Evolutionary conservation across 805 yeast genomes (phyloP).

Genomic region (Suhomyces prunicola): DNA sequence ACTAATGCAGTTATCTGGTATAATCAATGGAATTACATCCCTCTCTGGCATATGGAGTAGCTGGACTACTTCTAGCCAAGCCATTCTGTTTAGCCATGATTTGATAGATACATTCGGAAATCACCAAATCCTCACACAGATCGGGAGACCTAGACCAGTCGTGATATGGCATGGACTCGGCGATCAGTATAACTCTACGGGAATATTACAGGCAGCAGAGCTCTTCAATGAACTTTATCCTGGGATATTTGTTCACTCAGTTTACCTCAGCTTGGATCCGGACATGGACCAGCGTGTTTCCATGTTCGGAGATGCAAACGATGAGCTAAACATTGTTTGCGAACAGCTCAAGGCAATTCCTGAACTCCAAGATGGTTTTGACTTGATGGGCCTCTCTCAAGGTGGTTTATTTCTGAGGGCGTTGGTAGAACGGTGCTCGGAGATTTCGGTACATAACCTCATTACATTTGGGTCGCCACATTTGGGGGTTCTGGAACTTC

Average conservation of each 20-base stretch:
- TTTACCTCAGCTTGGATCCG: constrained; percentile 49
- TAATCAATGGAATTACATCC: background rate
- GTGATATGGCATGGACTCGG: constrained; percentile 88
- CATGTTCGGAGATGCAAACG: constrained; percentile 56
- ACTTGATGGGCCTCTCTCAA: constrained; percentile 77
- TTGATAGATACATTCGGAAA: background rate
- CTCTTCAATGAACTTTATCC: constrained; percentile 47
- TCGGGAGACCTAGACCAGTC: constrained; percentile 39
- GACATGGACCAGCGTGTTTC: constrained; percentile 53
- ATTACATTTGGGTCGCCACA: constrained; percentile 83
- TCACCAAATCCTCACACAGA: background rate
- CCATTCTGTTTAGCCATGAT: background rate
- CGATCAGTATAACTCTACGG: constrained; percentile 62
- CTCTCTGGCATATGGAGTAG: background rate
- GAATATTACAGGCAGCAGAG: constrained; percentile 48
- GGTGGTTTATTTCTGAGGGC: constrained; percentile 81
- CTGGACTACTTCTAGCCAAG: background rate
- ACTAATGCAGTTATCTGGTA: background rate
- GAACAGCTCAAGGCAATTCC: constrained; percentile 45
- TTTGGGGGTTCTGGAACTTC: constrained; percentile 68
- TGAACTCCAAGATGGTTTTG: constrained; percentile 54
- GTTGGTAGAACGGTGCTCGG: constrained; percentile 55
- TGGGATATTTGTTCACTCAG: constrained; percentile 49
- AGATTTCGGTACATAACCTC: constrained; percentile 41
- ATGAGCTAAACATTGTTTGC: constrained; percentile 55